phyloP scores from a whole-genome alignment of 495 filamentous ascomycete genomes.

The Penicillium nucicola region DNA sequence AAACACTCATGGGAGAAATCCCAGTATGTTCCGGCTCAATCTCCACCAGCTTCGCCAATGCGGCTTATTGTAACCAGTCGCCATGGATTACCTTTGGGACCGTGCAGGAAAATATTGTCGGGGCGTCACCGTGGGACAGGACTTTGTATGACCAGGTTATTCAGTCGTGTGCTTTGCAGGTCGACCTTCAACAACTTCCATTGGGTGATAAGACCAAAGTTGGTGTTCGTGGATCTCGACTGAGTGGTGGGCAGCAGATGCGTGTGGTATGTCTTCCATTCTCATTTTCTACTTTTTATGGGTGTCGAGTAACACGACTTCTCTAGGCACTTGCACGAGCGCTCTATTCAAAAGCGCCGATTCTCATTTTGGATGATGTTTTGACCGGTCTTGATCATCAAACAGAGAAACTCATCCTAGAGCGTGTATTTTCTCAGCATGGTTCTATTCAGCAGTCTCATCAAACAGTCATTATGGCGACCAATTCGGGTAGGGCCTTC shows the following conservation, averaged over 20 bases:
- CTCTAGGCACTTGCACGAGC: conserved; percentile 45
- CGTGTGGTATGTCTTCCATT: conserved; percentile 36
- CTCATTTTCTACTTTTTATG: not conserved
- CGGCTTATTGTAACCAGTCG: conserved; percentile 72
- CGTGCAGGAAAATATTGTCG: conserved; percentile 73
- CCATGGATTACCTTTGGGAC: conserved; percentile 82
- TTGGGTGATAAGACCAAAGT: conserved; percentile 61
- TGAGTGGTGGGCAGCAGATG: conserved; percentile 67
- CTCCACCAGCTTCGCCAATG: conserved; percentile 25
- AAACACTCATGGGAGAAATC: conserved; percentile 50
- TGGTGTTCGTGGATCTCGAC: conserved; percentile 59
- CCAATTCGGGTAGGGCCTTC: conserved; percentile 25
- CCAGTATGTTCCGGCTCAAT: conserved; percentile 18
- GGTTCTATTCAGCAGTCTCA: conserved; percentile 20
- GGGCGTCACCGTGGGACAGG: conserved; percentile 61
- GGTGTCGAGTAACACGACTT: not conserved
- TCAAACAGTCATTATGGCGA: conserved; percentile 26
- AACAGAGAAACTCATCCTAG: conserved; percentile 31
- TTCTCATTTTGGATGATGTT: conserved; percentile 52
- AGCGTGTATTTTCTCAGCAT: conserved; percentile 21
- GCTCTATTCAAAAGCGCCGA: conserved; percentile 50
- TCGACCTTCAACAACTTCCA: conserved; percentile 57
- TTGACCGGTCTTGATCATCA: conserved; percentile 52
- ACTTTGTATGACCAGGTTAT: conserved; percentile 50
- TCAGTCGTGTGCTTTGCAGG: conserved; percentile 54